Percentiles rank a stretch among this genome's conserved stretches.
Conservation (phyloP, 208 protist genomes). For the Leptomonas pyrrhocoris region DNA sequence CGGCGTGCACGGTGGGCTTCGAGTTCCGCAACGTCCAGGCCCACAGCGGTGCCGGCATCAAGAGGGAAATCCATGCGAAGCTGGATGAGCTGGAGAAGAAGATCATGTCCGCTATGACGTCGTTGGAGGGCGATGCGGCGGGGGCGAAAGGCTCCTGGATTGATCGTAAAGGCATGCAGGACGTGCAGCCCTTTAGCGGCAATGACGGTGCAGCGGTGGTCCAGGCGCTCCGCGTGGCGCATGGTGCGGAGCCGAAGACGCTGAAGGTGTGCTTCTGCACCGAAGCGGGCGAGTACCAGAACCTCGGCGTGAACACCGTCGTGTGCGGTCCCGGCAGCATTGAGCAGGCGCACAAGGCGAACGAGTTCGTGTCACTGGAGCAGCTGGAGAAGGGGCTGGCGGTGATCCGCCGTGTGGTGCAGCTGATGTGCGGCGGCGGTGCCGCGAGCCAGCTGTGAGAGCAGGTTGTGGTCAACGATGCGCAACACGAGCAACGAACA, state of each 20-base stretch:
- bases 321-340: constrained; percentile 71
- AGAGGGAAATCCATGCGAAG: constrained; percentile 38
- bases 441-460: constrained; percentile 36
- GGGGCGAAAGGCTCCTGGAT: constrained; percentile 9
- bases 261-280: constrained; percentile 61
- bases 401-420: constrained; percentile 40
- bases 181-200: constrained; percentile 35
- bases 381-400: constrained; percentile 51
- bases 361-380: constrained; percentile 68
- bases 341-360: constrained; percentile 64
- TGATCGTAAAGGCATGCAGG: constrained; percentile 22
- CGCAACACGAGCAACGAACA: too few relatives aligned
- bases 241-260: constrained; percentile 9
- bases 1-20: constrained; percentile 43
- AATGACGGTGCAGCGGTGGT: constrained; percentile 28
- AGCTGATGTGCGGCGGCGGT: constrained; percentile 33
- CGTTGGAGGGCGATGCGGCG: neutral
- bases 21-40: constrained; percentile 63
- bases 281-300: constrained; percentile 58
- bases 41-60: constrained; percentile 28
- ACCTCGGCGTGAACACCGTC: constrained; percentile 51
- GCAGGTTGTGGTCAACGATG: neutral
- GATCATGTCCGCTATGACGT: constrained; percentile 19
- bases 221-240: constrained; percentile 32
- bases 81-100: constrained; percentile 31